Base-by-base conservation (phyloP, 2,329 filamentous ascomycete genomes). In the Trichoderma oligosporum region DNA sequence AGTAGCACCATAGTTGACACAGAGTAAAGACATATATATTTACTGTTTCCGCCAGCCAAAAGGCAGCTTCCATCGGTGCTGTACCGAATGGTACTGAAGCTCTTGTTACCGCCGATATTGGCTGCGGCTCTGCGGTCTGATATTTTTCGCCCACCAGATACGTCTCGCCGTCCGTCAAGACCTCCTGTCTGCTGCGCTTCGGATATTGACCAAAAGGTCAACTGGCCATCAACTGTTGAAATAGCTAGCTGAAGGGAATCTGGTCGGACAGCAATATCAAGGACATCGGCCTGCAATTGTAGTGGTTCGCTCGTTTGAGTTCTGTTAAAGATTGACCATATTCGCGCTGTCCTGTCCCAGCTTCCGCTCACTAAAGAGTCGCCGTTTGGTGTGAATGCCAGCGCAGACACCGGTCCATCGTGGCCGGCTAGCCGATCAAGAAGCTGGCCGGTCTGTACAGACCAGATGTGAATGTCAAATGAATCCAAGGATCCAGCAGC, bases 21-120 rank as follows among this genome's bases (percentile, higher is more conserved):
- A n/a, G 95, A 93, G 74, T 99, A 99, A 58, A 99, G 74, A 70
- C 94, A 97, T 52, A 99, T 97, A 72, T 96, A 97, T 76, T 99
- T 99, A 85, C 91, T 97, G 78, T 94, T 96, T 29, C 94, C 94
- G 46, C 85, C 92, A 1, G 93, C 94, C 38, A 99, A 78, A 9
- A 99, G 79, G 66, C 94, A 97, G 61, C 85, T 89, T 11, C 94
- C 94, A 68, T 99, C 94, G 1, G 90, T 88, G 70, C 91, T 96
- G 75, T 97, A 99, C 54, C 83, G 84, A 63, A 99, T 89, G 6
- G 88, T 88, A 66, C 83, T 87, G 76, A 96, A 99, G 63, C 85
- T 88, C 71, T 99, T 99, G 39, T 90, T 96, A 35, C 91, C 91
- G 1, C 91, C 83, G 2, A 88, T 87, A 66, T 96, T 97, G 44